phyloP scores from a whole-genome alignment of 2,329 filamentous ascomycete species.

The Colletotrichum cordylinicola region DNA sequence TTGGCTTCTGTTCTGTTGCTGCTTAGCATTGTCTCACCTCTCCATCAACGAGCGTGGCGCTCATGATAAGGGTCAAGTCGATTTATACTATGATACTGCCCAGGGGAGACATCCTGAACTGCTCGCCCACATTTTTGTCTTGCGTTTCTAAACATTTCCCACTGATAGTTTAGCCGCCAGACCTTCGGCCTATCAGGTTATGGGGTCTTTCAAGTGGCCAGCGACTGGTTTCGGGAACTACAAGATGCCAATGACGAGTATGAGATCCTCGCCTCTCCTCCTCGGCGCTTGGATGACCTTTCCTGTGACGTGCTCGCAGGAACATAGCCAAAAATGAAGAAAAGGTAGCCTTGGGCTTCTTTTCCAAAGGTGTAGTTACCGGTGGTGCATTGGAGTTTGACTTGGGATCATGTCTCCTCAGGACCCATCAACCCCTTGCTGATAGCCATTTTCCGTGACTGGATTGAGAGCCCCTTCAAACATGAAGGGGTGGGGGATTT shows the following conservation, averaged over 20 bases:
- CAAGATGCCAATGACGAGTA: not conserved
- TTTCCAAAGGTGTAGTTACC: not conserved
- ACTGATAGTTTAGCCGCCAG: not conserved
- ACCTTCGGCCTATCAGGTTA: not conserved
- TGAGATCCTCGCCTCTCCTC: not conserved
- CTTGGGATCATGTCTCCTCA: not conserved
- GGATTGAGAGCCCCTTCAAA: not conserved
- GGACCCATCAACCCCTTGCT: not conserved
- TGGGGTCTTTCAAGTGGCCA: not conserved
- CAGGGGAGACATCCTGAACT: not conserved
- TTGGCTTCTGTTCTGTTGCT: not conserved
- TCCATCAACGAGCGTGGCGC: not conserved
- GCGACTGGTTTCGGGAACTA: not conserved
- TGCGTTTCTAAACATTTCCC: not conserved
- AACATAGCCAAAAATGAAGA: not conserved
- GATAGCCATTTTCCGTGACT: not conserved
- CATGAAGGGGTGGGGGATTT: not conserved
- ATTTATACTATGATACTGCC: not conserved
- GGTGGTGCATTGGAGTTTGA: not conserved
- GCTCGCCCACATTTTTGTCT: not conserved
- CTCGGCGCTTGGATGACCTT: not conserved
- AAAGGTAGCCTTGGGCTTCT: not conserved
- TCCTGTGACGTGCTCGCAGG: not conserved
- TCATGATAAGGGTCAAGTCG: not conserved
- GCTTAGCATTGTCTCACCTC: not conserved